These are phyloP conservation scores for Posidonia australis DNA, from an alignment of 106 monocot species.

Conservation along the genomic window DNA sequence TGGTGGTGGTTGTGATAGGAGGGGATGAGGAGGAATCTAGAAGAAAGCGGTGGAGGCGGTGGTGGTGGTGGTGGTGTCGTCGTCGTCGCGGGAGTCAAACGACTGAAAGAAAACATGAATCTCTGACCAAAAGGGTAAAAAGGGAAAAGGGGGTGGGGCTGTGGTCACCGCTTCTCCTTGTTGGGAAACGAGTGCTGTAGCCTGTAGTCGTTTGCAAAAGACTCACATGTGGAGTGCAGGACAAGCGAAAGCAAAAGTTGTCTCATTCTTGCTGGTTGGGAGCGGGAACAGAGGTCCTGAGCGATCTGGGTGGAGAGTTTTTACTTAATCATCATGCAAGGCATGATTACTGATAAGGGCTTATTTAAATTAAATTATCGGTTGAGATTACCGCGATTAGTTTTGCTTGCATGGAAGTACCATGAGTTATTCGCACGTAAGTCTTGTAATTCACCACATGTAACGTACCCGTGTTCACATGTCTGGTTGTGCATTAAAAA, in stretches of 20 bases:
- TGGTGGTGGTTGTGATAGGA: background rate
- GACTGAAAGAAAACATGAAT: background rate
- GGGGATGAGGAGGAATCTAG: background rate
- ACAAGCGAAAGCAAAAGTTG: background rate
- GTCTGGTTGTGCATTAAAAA: no score
- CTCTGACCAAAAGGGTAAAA: slow-evolving; percentile 3
- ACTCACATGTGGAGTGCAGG: background rate
- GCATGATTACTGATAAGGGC: no score
- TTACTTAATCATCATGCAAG: no score
- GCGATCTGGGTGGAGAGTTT: no score
- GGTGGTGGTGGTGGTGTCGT: no score
- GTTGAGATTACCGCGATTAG: no score
- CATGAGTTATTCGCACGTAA: no score
- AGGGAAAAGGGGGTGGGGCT: background rate
- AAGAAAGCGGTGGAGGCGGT: background rate
- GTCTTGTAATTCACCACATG: no score
- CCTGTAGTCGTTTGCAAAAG: background rate
- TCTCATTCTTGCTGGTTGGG: background rate
- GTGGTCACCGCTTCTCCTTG: background rate
- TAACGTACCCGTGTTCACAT: no score
- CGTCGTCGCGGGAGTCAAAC: background rate
- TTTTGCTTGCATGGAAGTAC: no score
- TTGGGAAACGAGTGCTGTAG: background rate
- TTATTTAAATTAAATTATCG: no score
- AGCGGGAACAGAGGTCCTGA: background rate